phyloP scores from a whole-genome alignment of 225 moss, liverwort and hornwort species.

The Sphagnum contortum region DNA sequence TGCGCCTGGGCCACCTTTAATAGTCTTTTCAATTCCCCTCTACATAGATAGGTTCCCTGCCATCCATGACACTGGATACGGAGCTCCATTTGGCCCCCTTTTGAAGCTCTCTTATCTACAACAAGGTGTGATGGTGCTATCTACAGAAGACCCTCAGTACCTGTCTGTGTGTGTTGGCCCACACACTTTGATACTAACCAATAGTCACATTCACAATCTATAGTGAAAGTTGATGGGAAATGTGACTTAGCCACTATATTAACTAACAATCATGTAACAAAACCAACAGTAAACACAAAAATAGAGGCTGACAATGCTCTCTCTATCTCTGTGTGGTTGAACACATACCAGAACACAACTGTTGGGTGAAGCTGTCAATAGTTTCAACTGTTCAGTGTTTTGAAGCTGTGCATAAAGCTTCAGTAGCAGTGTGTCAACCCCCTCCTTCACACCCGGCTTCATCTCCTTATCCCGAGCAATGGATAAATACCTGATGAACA shows the following conservation, averaged over 20 bases:
- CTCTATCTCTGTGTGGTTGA: neutral
- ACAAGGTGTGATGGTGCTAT: too few species aligned
- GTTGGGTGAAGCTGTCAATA: conserved; percentile 68
- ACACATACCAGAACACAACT: conserved; percentile 76
- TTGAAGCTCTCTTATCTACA: too few species aligned
- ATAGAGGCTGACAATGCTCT: neutral
- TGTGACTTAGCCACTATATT: too few species aligned
- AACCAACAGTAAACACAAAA: too few species aligned
- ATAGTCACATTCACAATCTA: too few species aligned
- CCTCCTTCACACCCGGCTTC: conserved; percentile 66
- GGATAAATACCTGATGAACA: conserved; percentile 58
- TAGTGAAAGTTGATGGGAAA: too few species aligned
- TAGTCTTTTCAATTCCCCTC: conserved; percentile 13
- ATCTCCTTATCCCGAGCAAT: conserved; percentile 62
- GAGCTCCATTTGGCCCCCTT: too few species aligned
- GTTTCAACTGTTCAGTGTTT: conserved; percentile 61
- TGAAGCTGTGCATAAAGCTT: conserved; percentile 73
- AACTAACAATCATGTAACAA: too few species aligned
- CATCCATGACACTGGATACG: too few species aligned
- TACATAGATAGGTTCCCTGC: neutral
- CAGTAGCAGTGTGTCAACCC: conserved; percentile 91
- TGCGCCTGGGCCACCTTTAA: conserved; percentile 37
- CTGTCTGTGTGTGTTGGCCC: too few species aligned
- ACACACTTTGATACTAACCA: too few species aligned
- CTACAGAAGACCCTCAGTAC: too few species aligned